phyloP scores from a whole-genome alignment of 2,329 filamentous ascomycete species.

The Trichoderma arundinaceum region DNA sequence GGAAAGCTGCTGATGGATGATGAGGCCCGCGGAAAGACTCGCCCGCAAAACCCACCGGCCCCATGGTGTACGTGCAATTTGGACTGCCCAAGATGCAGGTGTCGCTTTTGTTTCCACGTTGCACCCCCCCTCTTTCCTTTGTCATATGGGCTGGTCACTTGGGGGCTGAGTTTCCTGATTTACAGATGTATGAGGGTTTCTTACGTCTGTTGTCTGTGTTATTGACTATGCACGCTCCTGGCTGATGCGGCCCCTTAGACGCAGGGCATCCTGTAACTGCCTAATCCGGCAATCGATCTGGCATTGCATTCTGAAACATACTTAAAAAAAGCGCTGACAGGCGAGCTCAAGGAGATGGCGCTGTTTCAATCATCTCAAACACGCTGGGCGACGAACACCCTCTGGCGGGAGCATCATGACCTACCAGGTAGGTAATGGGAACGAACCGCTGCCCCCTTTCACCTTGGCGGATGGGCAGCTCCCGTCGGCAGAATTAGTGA shows the following conservation, averaged over 20 bases:
- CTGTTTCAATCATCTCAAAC: conserved; percentile 7
- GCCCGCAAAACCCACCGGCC: conserved; percentile 3
- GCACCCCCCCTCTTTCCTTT: neutral
- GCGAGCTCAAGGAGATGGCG: neutral
- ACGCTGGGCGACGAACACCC: neutral
- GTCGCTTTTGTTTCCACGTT: neutral
- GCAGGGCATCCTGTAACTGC: conserved; percentile 11
- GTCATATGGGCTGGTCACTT: neutral
- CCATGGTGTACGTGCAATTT: neutral
- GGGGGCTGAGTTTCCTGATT: neutral
- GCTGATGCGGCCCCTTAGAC: neutral
- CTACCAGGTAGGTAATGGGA: neutral
- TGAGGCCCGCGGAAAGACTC: neutral
- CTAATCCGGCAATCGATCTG: conserved; percentile 6
- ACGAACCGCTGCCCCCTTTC: neutral
- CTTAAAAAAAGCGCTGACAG: conserved; percentile 13
- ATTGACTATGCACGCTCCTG: neutral
- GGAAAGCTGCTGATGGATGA: conserved; percentile 1
- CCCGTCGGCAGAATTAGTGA: neutral
- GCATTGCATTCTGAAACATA: conserved; percentile 9
- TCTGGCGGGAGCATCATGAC: neutral
- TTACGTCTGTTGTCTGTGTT: neutral
- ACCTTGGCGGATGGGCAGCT: neutral
- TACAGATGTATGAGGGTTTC: neutral
- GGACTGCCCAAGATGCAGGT: neutral